Base-by-base conservation (phyloP, 208 protist genomes). In the Crithidia brevicula region DNA sequence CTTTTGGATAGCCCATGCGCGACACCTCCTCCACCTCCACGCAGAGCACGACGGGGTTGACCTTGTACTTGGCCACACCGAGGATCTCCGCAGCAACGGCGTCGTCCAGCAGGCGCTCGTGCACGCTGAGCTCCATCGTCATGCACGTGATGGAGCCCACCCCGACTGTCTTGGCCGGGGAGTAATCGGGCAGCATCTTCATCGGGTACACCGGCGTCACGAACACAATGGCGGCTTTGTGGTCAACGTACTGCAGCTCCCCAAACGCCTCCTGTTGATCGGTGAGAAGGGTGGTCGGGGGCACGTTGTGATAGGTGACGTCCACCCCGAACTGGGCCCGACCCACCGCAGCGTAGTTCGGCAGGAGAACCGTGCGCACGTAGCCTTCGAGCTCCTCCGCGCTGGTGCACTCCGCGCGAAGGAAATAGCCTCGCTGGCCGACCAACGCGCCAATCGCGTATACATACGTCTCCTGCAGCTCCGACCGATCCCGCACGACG, bases 141-240 rank as follows among this genome's bases (percentile, higher is more conserved):
- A 96, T 91, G 67, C 88, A 94, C 0, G 91, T 89, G 60, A 96
- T 93, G 56, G 86, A 93, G 31, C 91, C 91, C 25, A 94, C 88
- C 23, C 85, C 91, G 30, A 94, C 91, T 11, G 88, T 93, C 75
- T 94, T 89, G 22, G 86, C 86, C 20, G 91, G 88, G 11, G 88
- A 94, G 64, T 91, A 94, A 74, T 96, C 91, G 1, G 87, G 91
- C 25, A 86, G 67, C 13, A 92, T 80, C 33, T 80, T 78, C 82
- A 96, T 91, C 11, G 91, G 86, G 73, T 94, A 88, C 71, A 94
- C 79, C 18, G 91, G 88, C 8, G 92, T 72, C 2, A 81, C 77
- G 64, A 96, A 94, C 54, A 83, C 70, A 18, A 94, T 74, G 18
- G 88, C 86, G 15, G 91, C 91, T 64, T 93, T 81, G 43, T 87